A percentile compares a stretch with the other conserved stretches of the same genome.
Evolutionary conservation across 179 eudicot species (phyloP).

Genomic region (Amaranthus tricolor): DNA sequence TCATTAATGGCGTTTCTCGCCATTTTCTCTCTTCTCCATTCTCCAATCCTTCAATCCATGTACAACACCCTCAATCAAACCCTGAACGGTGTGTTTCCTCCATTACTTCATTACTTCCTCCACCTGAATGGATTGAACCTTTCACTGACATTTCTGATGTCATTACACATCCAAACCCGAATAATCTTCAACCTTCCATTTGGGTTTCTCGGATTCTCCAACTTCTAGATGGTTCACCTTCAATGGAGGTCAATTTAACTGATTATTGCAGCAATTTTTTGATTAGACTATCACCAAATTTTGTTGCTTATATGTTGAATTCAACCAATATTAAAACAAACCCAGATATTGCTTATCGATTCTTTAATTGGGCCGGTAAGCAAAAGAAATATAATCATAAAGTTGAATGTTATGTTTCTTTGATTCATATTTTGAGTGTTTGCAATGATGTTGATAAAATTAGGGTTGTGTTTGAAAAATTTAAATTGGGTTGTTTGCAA

Average conservation of each 20-base stretch:
- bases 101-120: conserved; percentile 48
- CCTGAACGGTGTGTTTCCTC: conserved; percentile 17
- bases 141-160: conserved; percentile 64
- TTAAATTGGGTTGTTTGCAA: conserved; percentile 37
- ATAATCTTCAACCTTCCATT: conserved; percentile 54
- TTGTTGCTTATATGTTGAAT: conserved; percentile 54
- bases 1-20: conserved; percentile 24
- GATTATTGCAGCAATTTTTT: conserved; percentile 54
- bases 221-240: conserved; percentile 49
- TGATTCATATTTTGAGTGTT: conserved; percentile 54
- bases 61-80: conserved; percentile 11
- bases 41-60: conserved; percentile 19
- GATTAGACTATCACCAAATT: conserved; percentile 73
- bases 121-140: conserved; percentile 91
- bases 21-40: conserved; percentile 21
- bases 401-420: conserved; percentile 65
- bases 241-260: conserved; percentile 54
- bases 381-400: conserved; percentile 68
- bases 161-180: conserved; percentile 35
- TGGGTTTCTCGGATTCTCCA: conserved; percentile 67
- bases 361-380: conserved; percentile 86
- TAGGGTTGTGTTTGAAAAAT: conserved; percentile 47
- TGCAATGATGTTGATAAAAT: conserved; percentile 50
- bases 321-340: conserved; percentile 39
- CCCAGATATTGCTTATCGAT: conserved; percentile 53